Base-by-base conservation (phyloP, 2,329 filamentous ascomycete genomes). In the Nannizzia gypsea region DNA sequence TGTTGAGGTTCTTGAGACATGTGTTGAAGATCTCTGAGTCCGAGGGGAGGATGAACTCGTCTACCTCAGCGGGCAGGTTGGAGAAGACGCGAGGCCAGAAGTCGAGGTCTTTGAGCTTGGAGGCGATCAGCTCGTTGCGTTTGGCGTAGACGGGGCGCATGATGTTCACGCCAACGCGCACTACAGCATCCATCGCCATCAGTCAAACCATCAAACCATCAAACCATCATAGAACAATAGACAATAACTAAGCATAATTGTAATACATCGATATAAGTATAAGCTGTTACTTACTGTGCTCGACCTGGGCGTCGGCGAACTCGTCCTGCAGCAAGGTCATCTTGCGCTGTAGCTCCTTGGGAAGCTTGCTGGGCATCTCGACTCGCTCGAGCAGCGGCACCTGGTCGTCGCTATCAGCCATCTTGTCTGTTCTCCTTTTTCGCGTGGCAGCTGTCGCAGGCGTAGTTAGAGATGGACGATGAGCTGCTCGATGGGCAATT, bases 51-150 rank as follows among this genome's bases (percentile, higher is more conserved):
- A 97, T 87, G 79, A 86, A 90, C 74, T 90, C 86, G 76, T 96
- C 90, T 67, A 99, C 82, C 64, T 96, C 90, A 54, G 82, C 80
- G 1, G 91, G 90, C 2, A 88, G 85, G 76, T 90, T 87, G 78
- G 95, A 89, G 72, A 97, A 81, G 60, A 96, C 91, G 61, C 95
- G 83, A n/a, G 89, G 81, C 93, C 93, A 97, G 83, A 97, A 99
- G 77, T 89, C 84, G 67, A 84, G 83, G 9, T 66, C 62, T 61
- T 72, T 63, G 15, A 75, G 67, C 70, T 96, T 91, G 69, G 85
- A 80, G 64, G 81, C 74, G 64, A 93, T 78, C 64, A 90, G 75
- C 67, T 83, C 80, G 65, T 83, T 79, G 71, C 92, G 89, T 76
- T 88, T 88, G 67, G 82, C 80, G 78, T 90, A 96, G 63, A 95